Base-by-base conservation (phyloP, 345 rosid species). In the Fremontodendron californicum region DNA sequence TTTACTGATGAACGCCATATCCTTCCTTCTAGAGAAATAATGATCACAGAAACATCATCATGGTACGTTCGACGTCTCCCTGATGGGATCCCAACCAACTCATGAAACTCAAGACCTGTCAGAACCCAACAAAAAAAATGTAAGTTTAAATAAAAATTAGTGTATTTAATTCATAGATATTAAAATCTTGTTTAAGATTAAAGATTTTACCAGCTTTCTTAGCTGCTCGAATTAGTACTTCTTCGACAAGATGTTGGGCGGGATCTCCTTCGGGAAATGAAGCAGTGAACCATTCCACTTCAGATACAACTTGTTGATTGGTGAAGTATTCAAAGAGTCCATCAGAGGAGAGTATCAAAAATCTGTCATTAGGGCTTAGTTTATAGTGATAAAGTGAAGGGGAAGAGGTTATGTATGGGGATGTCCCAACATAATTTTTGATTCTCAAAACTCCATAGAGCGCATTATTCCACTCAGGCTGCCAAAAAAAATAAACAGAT, bases 201-300 rank as follows among this genome's bases (percentile, higher is more conserved):
- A 31, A 31, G 9, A 57, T 57, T 82, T 82, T 85, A 94, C 98
- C 97, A 7, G 93, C 92, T 90, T 92, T 92, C 78, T 86, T 92
- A 2, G 99, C 99, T 18, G 99, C 99, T 9, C 97, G 91, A 73
- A 89, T 89, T 40, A 96, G 88, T 8, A 92, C 89, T 82, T 90
- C 86, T 85, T 93, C 94, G 1, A 96, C 83, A 5, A 96, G 93
- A 83, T 96, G 97, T 72, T 93, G 96, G 0, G 99, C 98, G 3
- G 99, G 99, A 84, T 96, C 99, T 10, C 97, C 97, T 79, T 92
- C 97, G 0, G 99, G 98, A 70, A 88, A 90, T 13, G 90, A 85
- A 39, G 91, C 73, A 12, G 91, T 87, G 89, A 96, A 96, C 19
- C 86, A 88, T 31, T 90, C 94, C 0, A 93, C 93, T 77, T 90